Evolutionary conservation across 2,329 filamentous ascomycete genomes (phyloP), one percentile per base, ranked within the genome.

Genomic region (Ceratocystis albifundus): DNA sequence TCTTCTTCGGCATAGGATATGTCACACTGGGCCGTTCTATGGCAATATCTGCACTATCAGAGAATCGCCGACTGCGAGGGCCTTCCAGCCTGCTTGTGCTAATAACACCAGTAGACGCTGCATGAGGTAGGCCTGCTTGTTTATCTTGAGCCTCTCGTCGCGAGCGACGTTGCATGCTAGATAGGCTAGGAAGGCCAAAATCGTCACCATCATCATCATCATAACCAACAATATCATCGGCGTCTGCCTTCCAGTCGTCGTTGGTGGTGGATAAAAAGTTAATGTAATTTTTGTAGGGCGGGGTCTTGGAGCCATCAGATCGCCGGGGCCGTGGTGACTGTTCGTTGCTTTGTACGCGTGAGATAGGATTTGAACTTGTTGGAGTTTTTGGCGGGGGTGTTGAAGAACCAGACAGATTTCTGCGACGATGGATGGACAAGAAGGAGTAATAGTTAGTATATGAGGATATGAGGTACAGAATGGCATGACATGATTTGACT

Each of bases 21-120:
- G 84, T 86, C 15, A 90, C 85, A 48, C 88, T 80, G 28, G 89
- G 90, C 69, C 93, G 84, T 76, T 96, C 92, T 72, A 96, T 89
- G 20, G 92, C 91, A 74, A 97, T 96, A 75, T 97, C 93, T 69
- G 89, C 89, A 76, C 92, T 96, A 76, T 96, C 88, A 30, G 90
- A 88, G 68, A 88, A 86, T 65, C 84, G 80, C 70, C 87, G 79
- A n/a, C 74, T 75, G 64, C 73, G 75, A 62, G 75, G 72, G 45
- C 73, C 76, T 46, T 74, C 75, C 28, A 76, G 76, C 17, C 22
- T 46, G 50, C 15, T 15, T 17, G 15, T 41, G 15, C 15, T 50
- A 10, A 62, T n/a, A 25, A 48, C n/a, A 41, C 46, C 61, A 32
- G 44, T 48, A 5, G 59, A 50, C 1, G 64, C 30, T 3, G 66